phyloP scores from a whole-genome alignment of 768 basidiomycete species.

The Psilocybe cyanescens region DNA sequence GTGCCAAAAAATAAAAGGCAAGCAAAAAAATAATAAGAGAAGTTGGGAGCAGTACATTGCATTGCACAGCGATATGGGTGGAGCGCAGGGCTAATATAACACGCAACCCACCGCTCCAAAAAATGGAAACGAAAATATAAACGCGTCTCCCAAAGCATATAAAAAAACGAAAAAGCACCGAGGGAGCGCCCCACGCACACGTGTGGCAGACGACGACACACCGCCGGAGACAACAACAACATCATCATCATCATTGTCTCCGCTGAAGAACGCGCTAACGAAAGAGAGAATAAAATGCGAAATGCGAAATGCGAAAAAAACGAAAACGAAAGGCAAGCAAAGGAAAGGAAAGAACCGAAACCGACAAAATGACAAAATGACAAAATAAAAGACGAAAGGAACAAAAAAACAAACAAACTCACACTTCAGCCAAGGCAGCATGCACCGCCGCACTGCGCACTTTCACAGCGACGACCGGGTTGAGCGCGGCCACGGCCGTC shows the following conservation, averaged over 20 bases:
- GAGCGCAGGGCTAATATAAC: too few species aligned
- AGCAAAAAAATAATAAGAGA: too few species aligned
- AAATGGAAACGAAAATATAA: too few species aligned
- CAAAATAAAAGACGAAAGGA: background rate
- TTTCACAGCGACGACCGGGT: slow-evolving; percentile 84
- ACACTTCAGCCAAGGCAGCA: slow-evolving; percentile 74
- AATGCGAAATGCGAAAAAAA: background rate
- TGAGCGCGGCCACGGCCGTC: slow-evolving; percentile 66
- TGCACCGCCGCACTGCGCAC: slow-evolving; percentile 79
- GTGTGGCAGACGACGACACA: too few species aligned
- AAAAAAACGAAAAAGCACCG: too few species aligned
- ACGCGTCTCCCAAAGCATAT: too few species aligned
- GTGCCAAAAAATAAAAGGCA: too few species aligned
- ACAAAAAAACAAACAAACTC: slow-evolving; percentile 28
- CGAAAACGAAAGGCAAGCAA: background rate
- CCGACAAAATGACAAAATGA: background rate
- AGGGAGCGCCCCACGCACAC: too few species aligned
- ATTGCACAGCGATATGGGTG: too few species aligned
- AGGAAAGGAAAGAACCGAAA: background rate
- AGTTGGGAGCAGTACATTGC: too few species aligned
- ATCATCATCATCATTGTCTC: background rate
- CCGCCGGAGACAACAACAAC: too few species aligned
- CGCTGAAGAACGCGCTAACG: background rate
- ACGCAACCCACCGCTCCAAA: too few species aligned
- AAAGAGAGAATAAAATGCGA: background rate